Percentiles rank a stretch among this genome's conserved stretches.
Evolutionary conservation across 768 basidiomycete species (phyloP).

Genomic region (Mycena galericulata): DNA sequence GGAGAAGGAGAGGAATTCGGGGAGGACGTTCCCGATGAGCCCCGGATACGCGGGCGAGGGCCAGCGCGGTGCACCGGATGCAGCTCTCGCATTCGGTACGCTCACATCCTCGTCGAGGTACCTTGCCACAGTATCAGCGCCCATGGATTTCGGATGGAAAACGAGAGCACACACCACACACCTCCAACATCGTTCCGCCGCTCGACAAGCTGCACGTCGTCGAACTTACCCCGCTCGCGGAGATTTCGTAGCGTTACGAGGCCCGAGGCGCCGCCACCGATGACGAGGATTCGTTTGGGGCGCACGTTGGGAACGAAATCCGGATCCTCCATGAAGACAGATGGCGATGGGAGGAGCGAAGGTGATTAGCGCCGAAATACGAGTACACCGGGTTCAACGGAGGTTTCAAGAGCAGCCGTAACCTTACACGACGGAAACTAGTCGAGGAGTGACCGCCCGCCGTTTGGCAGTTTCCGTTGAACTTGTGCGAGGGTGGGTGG

Average conservation of each 20-base stretch:
- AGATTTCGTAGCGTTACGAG: slow-evolving; percentile 49
- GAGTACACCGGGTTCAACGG: too few relatives aligned
- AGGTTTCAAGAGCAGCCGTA: too few relatives aligned
- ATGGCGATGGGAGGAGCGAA: too few relatives aligned
- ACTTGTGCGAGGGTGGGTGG: too few relatives aligned
- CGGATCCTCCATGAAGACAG: background rate
- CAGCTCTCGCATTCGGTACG: background rate
- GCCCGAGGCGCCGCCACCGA: slow-evolving; percentile 47
- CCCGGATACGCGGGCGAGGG: slow-evolving; percentile 60
- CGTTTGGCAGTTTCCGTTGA: too few relatives aligned
- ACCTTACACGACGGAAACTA: too few relatives aligned
- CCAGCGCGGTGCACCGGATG: slow-evolving; percentile 53
- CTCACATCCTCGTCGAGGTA: slow-evolving; percentile 43
- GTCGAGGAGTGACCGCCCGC: too few relatives aligned
- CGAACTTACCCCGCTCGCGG: slow-evolving; percentile 38
- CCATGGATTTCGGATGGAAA: background rate
- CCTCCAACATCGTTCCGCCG: slow-evolving; percentile 47
- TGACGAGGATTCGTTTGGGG: slow-evolving; percentile 38
- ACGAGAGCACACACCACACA: slow-evolving; percentile 40
- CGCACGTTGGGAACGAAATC: background rate
- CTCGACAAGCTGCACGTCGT: slow-evolving; percentile 46
- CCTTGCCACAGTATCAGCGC: slow-evolving; percentile 35
- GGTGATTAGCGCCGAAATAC: too few relatives aligned
- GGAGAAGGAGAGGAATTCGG: slow-evolving; percentile 57
- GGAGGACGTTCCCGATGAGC: slow-evolving; percentile 63